Base-by-base conservation (phyloP, 306 rosid species). In the Nissolia schottii region DNA sequence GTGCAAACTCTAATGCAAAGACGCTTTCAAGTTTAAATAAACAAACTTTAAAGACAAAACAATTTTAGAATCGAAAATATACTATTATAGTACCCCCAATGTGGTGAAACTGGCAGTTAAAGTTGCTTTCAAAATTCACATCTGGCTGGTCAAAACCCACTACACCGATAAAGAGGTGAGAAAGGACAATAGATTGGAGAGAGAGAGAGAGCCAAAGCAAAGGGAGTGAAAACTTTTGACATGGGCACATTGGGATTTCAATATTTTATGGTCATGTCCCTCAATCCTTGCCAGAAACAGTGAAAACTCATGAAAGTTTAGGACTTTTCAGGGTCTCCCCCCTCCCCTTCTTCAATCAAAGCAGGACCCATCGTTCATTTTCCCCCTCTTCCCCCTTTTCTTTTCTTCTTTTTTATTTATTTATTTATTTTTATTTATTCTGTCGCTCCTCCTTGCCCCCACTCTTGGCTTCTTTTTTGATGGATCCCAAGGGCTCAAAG, bases 401-500 rank as follows among this genome's bases (percentile, higher is more conserved):
- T 67, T 27, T 28, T 0, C 4, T 28, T 46, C 62, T 81, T 88
- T 84, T 81, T 88, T n/a, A n/a, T 58, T 66, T 0, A 3, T 23
- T 25, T n/a, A 14, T 22, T 32, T 19, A 20, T 25, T 12, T 73
- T 53, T 49, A 20, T 55, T 75, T 53, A 18, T 50, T 50, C 68
- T 70, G 31, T 49, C 20, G 10, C 50, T 6, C 19, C 50, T n/a
- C 51, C 51, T 1, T 10, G 1, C 10, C 15, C 46, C 11, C 46
- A 40, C 49, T 15, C 61, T 15, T 57, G n/a, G n/a, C 31, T 46
- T 19, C 50, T 50, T 67, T 67, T 29, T 43, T 29, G 82, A 93
- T 93, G 96, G 96, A 93, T 93, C 96, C 96, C 91, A 93, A 93
- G 84, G 79, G 80, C 81, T 88, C 92, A 80, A 89, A 89, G 85